These are phyloP conservation scores for Chondrostereum purpureum DNA, from an alignment of 1,284 basidiomycete genomes.

Conservation along the genomic window DNA sequence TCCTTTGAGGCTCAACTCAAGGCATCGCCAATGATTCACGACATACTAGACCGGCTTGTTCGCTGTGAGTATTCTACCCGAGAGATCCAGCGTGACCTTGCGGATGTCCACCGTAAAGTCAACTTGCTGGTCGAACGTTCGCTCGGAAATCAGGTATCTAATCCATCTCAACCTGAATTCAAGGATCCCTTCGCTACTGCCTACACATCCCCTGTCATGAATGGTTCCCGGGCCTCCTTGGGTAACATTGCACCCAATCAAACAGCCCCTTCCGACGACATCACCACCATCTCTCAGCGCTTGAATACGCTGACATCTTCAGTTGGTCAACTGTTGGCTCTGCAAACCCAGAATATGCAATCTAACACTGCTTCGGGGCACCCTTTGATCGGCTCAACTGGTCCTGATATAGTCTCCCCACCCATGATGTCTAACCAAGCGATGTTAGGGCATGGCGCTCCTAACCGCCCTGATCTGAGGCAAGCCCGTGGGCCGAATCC, in stretches of 20 bases:
- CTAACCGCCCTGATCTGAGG: slow-evolving; percentile 55
- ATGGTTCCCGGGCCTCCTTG: slow-evolving; percentile 53
- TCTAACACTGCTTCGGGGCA: slow-evolving; percentile 33
- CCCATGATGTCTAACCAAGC: slow-evolving; percentile 29
- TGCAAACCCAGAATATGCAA: slow-evolving; percentile 63
- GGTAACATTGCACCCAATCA: slow-evolving; percentile 65
- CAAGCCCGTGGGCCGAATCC: slow-evolving; percentile 56
- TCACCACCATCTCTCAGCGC: slow-evolving; percentile 72
- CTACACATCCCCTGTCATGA: slow-evolving; percentile 28
- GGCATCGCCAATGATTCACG: slow-evolving; percentile 66
- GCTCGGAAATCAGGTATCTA: slow-evolving; percentile 24
- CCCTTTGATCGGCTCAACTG: slow-evolving; percentile 37
- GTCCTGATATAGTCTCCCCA: slow-evolving; percentile 42
- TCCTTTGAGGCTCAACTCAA: slow-evolving; percentile 68
- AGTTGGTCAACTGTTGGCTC: slow-evolving; percentile 76
- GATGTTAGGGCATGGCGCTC: slow-evolving; percentile 49
- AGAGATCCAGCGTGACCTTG: slow-evolving; percentile 70
- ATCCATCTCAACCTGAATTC: slow-evolving; percentile 54
- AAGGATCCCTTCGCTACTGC: slow-evolving; percentile 66
- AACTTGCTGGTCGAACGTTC: slow-evolving; percentile 68
- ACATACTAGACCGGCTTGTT: slow-evolving; percentile 68
- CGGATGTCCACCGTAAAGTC: slow-evolving; percentile 71
- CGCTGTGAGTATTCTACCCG: slow-evolving; percentile 65
- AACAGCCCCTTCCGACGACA: slow-evolving; percentile 58
- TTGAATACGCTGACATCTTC: slow-evolving; percentile 78